A percentile compares a stretch with the other conserved stretches of the same genome.
phyloP scores from a whole-genome alignment of 495 filamentous ascomycete genomes.

The Lineolata rhizophorae region DNA sequence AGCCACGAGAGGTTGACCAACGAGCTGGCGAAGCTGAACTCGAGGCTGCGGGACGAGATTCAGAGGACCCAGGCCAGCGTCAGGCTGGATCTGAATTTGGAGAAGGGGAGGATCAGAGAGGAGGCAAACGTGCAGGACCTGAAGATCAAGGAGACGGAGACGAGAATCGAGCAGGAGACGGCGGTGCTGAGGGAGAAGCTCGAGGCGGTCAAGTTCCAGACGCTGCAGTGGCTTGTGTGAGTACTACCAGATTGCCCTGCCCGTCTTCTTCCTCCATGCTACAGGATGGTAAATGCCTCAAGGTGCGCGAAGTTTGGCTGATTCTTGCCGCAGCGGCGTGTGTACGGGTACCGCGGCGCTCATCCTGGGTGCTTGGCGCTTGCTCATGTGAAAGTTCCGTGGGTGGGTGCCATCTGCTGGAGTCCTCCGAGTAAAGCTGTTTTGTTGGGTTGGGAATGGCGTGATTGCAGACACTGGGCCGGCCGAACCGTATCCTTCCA shows the following conservation, averaged over 20 bases:
- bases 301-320: too few relatives aligned
- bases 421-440: too few relatives aligned
- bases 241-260: too few relatives aligned
- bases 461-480: too few relatives aligned
- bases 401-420: not conserved
- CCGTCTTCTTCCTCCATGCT: too few relatives aligned
- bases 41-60: constrained; percentile 77
- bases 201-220: constrained; percentile 93
- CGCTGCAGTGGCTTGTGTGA: constrained; percentile 85
- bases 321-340: constrained; percentile 40
- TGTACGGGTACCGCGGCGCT: constrained; percentile 85
- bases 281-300: not conserved
- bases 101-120: constrained; percentile 92
- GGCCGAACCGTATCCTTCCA: too few relatives aligned
- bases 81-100: constrained; percentile 77
- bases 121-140: constrained; percentile 93
- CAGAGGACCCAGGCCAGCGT: constrained; percentile 81
- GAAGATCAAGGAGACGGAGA: constrained; percentile 97
- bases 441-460: too few relatives aligned
- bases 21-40: constrained; percentile 81
- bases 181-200: constrained; percentile 75
- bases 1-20: constrained; percentile 86
- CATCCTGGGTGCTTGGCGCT: constrained; percentile 85
- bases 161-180: constrained; percentile 93
- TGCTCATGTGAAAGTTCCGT: constrained; percentile 32